phyloP scores from a whole-genome alignment of 2,329 filamentous ascomycete genomes.

The Truncatella angustata region DNA sequence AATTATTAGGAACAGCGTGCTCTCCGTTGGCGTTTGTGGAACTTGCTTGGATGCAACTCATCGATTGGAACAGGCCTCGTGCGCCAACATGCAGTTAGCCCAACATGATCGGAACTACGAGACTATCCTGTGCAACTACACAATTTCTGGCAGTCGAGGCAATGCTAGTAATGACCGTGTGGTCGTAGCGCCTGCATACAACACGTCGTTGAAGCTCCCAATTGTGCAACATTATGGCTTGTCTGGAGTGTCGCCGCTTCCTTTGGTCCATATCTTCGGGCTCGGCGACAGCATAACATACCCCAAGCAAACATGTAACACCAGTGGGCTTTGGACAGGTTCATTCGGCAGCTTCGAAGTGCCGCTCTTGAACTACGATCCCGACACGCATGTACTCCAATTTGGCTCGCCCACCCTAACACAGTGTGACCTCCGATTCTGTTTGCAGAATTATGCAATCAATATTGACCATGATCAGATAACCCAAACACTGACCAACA shows the following conservation, averaged over 20 bases:
- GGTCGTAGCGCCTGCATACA: no score
- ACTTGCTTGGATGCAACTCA: neutral
- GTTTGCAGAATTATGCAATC: neutral
- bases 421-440: neutral
- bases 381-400: neutral
- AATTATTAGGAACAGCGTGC: neutral
- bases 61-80: neutral
- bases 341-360: neutral
- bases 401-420: neutral
- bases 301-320: neutral
- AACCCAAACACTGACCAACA: neutral
- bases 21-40: neutral
- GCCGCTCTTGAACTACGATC: neutral
- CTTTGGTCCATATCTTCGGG: neutral
- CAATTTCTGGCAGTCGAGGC: no score
- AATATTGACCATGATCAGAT: neutral
- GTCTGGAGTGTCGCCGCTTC: no score
- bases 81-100: no score
- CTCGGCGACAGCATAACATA: neutral
- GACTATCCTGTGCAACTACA: neutral
- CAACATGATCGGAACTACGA: neutral
- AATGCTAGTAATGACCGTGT: no score
- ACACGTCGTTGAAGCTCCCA: no score
- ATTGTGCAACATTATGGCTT: no score
- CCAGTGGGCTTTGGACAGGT: neutral